phyloP scores from a whole-genome alignment of 2,329 filamentous ascomycete genomes.

The Pseudocercospora fuligena region DNA sequence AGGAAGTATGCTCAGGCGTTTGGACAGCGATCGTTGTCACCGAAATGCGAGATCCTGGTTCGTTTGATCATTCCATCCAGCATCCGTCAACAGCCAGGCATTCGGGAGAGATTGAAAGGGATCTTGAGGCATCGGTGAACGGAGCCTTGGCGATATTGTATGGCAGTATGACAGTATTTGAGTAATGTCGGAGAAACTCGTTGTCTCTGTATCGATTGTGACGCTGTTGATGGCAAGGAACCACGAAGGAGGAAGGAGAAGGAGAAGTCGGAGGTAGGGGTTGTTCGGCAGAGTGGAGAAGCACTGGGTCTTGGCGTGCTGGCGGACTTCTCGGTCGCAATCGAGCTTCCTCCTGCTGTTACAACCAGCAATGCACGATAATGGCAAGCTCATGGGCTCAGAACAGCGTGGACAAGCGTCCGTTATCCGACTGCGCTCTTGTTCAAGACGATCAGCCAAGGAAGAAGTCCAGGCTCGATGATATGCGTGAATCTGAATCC shows the following conservation, averaged over 20 bases:
- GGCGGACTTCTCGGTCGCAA: not conserved
- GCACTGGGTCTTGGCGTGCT: not conserved
- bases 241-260: not conserved
- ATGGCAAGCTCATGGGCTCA: not conserved
- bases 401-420: not conserved
- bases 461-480: not conserved
- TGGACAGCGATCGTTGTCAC: too few relatives aligned
- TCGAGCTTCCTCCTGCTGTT: not conserved
- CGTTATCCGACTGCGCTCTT: not conserved
- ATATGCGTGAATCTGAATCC: not conserved
- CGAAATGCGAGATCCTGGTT: too few relatives aligned
- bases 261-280: not conserved
- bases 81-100: too few relatives aligned
- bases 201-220: too few relatives aligned
- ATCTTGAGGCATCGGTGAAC: too few relatives aligned
- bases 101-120: too few relatives aligned
- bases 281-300: not conserved
- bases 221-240: too few relatives aligned
- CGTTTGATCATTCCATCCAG: too few relatives aligned
- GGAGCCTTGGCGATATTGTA: too few relatives aligned
- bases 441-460: not conserved
- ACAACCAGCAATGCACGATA: not conserved
- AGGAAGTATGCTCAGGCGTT: too few relatives aligned
- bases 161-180: too few relatives aligned
- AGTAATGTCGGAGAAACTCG: too few relatives aligned